These are phyloP conservation scores for Anisodus tanguticus DNA, from an alignment of 257 asterid species.

Conservation along the genomic window DNA sequence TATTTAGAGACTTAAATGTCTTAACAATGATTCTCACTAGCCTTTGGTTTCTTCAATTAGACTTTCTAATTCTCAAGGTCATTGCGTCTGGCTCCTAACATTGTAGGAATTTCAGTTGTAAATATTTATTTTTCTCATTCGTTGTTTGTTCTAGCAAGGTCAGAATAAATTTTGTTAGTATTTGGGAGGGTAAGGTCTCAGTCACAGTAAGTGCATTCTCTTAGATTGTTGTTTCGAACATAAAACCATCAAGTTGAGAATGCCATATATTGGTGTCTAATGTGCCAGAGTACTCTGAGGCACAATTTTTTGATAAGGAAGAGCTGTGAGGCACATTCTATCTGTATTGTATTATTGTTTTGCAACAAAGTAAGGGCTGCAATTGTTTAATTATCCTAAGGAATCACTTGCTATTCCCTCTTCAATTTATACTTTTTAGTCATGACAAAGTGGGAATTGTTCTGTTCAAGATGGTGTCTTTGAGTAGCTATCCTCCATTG, in stretches of 20 bases:
- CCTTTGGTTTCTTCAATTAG: constrained; percentile 1
- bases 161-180: background rate
- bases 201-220: background rate
- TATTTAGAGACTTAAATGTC: constrained; percentile 2
- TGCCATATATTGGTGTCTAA: background rate
- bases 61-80: constrained; percentile 4
- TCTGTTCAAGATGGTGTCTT: background rate
- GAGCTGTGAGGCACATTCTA: constrained; percentile 2
- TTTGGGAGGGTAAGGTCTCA: background rate
- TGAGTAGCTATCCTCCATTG: background rate
- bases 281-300: background rate
- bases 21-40: background rate
- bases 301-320: background rate
- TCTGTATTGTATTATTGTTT: background rate
- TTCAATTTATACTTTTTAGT: background rate
- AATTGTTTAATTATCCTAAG: constrained; percentile 12
- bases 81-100: background rate
- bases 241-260: background rate
- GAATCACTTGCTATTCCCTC: constrained; percentile 9
- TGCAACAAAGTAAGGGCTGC: background rate
- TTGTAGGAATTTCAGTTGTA: background rate
- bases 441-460: background rate
- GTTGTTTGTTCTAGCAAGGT: constrained; percentile 1
- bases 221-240: background rate
- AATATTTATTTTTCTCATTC: constrained; percentile 1